Evolutionary conservation across 495 filamentous ascomycete genomes (phyloP).

Genomic region (Aspergillus sclerotioniger): DNA sequence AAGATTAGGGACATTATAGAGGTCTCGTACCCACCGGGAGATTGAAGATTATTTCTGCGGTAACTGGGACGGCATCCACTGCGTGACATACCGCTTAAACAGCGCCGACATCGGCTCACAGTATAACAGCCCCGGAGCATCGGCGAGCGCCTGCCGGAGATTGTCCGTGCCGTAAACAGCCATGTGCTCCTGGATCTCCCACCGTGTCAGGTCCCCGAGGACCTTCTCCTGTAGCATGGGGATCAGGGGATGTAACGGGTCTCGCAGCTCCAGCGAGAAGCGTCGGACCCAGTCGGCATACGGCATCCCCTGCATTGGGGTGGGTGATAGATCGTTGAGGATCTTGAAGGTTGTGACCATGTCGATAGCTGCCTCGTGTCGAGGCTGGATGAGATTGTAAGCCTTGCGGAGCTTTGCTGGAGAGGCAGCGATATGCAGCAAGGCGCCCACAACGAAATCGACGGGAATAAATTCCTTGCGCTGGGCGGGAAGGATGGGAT

Average conservation of each 20-base stretch:
- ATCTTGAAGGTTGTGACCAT: background rate
- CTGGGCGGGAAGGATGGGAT: slow-evolving; percentile 12
- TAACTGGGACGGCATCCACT: background rate
- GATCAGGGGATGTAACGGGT: background rate
- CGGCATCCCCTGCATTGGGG: background rate
- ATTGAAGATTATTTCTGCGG: too few species aligned
- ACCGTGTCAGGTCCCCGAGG: background rate
- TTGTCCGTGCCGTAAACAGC: slow-evolving; percentile 8
- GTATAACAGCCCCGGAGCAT: background rate
- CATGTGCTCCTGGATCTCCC: slow-evolving; percentile 13
- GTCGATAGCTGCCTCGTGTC: background rate
- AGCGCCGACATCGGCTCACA: background rate
- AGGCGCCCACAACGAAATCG: slow-evolving; percentile 11
- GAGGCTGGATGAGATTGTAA: slow-evolving; percentile 16
- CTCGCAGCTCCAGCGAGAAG: background rate
- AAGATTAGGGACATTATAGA: too few species aligned
- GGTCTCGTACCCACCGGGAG: too few species aligned
- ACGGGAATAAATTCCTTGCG: slow-evolving; percentile 15
- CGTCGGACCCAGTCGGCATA: slow-evolving; percentile 8
- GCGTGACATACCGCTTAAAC: background rate
- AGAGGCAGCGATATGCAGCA: slow-evolving; percentile 10
- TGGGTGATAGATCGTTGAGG: background rate
- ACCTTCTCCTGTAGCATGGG: slow-evolving; percentile 16
- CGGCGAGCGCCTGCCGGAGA: slow-evolving; percentile 2
- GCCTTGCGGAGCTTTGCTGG: slow-evolving; percentile 9